Conservation (phyloP, 2,329 filamentous ascomycete genomes). For the Curvularia lunata region DNA sequence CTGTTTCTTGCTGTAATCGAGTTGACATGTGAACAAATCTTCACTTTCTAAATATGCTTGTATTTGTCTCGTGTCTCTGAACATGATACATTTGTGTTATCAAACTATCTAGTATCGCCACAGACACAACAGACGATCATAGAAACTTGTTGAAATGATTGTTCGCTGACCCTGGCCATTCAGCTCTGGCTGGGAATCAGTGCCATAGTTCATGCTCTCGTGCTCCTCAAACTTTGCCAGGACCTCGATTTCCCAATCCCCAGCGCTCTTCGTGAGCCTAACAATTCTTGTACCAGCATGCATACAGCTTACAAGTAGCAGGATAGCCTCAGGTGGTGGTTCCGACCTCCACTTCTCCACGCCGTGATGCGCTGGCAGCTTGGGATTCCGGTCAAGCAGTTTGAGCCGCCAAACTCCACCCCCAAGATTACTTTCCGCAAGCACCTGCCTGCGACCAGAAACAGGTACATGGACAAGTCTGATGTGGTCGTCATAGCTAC, state of each 20-base stretch:
- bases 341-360: conserved; percentile 25
- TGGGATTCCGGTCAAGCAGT: conserved; percentile 53
- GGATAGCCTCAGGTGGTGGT: conserved; percentile 25
- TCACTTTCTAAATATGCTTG: neutral
- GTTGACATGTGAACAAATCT: too few relatives aligned
- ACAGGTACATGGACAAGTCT: conserved; percentile 64
- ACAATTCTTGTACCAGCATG: conserved; percentile 80
- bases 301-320: conserved; percentile 83
- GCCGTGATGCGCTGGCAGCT: conserved; percentile 18
- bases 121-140: conserved; percentile 72
- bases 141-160: conserved; percentile 77
- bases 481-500: conserved; percentile 88
- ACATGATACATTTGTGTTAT: neutral
- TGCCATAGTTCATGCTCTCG: conserved; percentile 93
- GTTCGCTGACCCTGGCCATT: conserved; percentile 40
- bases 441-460: conserved; percentile 55
- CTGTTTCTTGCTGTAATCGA: too few relatives aligned
- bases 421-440: conserved; percentile 70
- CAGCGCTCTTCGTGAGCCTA: conserved; percentile 46
- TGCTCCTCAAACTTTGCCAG: conserved; percentile 81
- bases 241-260: conserved; percentile 66
- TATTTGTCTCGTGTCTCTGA: neutral
- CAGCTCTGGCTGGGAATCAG: conserved; percentile 65
- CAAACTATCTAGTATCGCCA: conserved; percentile 57
- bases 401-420: conserved; percentile 91